A percentile compares a stretch with the other conserved stretches of the same genome.
These are phyloP conservation scores for Suillus brevipes DNA, from an alignment of 768 basidiomycete genomes.

Conservation along the genomic window DNA sequence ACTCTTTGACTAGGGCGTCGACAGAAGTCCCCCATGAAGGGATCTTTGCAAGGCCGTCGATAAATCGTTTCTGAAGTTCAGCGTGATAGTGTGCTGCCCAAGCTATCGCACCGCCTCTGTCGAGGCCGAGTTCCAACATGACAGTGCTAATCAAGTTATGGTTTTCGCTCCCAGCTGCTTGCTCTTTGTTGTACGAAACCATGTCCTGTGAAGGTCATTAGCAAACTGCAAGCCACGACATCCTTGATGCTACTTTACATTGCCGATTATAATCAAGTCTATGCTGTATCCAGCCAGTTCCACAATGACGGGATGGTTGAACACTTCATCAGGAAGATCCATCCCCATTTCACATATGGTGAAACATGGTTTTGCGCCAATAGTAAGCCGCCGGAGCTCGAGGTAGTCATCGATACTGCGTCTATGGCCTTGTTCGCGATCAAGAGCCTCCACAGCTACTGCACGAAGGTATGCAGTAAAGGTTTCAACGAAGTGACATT, in stretches of 20 bases:
- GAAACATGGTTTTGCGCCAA: conserved; percentile 33
- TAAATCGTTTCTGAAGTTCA: conserved; percentile 17
- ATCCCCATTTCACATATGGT: conserved; percentile 31
- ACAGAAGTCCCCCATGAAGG: conserved; percentile 30
- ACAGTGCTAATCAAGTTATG: conserved; percentile 37
- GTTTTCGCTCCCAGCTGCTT: conserved; percentile 29
- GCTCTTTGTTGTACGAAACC: conserved; percentile 37
- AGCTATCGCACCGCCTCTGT: conserved; percentile 30
- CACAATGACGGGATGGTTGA: conserved; percentile 23
- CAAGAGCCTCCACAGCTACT: conserved; percentile 8
- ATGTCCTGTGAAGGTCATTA: conserved; percentile 30
- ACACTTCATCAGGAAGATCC: conserved; percentile 35
- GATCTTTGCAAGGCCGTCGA: conserved; percentile 20
- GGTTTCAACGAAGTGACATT: conserved; percentile 10
- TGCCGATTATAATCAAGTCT: conserved; percentile 26
- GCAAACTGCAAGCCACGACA: not conserved
- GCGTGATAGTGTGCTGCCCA: conserved; percentile 22
- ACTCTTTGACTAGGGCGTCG: conserved; percentile 25
- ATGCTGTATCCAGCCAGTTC: conserved; percentile 10
- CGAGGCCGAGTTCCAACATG: conserved; percentile 29
- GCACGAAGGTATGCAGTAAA: conserved; percentile 6
- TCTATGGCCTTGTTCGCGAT: conserved; percentile 15
- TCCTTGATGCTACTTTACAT: conserved; percentile 16
- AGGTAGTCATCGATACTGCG: conserved; percentile 35
- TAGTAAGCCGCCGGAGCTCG: conserved; percentile 31